These are phyloP conservation scores for Sporisorium graminicola DNA, from an alignment of 1,284 basidiomycete species.

Conservation along the genomic window DNA sequence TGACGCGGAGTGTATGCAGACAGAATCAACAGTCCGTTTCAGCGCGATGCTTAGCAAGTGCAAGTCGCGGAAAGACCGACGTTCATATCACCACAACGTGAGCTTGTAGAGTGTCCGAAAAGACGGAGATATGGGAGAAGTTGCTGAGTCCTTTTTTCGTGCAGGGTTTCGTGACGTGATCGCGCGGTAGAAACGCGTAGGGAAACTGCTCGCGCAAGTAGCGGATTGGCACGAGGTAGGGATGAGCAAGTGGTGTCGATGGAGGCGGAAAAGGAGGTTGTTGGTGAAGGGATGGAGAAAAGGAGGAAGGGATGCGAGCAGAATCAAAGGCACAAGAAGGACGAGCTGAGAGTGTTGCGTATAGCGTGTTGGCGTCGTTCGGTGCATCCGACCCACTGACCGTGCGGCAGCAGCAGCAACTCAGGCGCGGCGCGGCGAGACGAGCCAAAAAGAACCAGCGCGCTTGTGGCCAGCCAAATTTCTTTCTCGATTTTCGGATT, in stretches of 20 bases:
- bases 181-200: not conserved
- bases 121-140: conserved; percentile 1
- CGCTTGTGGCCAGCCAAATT: not conserved
- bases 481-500: not conserved
- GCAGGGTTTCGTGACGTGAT: not conserved
- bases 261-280: not conserved
- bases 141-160: too few species aligned
- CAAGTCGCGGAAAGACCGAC: not conserved
- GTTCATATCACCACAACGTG: conserved; percentile 22
- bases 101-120: not conserved
- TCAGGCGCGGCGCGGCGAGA: not conserved
- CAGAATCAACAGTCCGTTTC: conserved; percentile 12
- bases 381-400: not conserved
- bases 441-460: not conserved
- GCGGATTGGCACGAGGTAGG: too few species aligned
- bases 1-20: conserved; percentile 13
- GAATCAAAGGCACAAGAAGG: not conserved
- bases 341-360: not conserved
- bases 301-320: not conserved
- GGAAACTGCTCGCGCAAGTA: too few species aligned
- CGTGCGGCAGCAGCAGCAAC: not conserved
- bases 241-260: not conserved
- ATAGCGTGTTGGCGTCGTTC: not conserved
- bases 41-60: not conserved
- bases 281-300: not conserved